Evolutionary conservation across 805 yeast species (phyloP).

Genomic region (Starmerella gropengiesseri): DNA sequence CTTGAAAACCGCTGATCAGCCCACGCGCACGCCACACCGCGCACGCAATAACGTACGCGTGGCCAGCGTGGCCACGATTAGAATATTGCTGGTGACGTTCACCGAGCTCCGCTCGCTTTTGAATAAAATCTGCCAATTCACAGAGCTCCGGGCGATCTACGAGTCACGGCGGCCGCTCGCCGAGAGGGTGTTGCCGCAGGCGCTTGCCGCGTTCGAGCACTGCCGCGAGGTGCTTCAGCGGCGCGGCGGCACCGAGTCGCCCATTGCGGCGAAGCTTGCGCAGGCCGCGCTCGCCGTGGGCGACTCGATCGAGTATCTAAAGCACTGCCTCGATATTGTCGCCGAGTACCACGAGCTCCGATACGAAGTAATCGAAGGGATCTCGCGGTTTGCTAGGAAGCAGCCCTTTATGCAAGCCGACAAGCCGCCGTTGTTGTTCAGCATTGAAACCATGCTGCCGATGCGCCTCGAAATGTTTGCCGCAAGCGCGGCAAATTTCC

Average conservation of each 20-base stretch:
- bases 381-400: background rate
- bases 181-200: constrained; percentile 7
- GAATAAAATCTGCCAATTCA: background rate
- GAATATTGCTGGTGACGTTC: constrained; percentile 9
- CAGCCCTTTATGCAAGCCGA: background rate
- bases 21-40: background rate
- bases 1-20: background rate
- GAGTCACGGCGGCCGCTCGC: constrained; percentile 1
- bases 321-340: constrained; percentile 2
- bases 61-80: constrained; percentile 11
- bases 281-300: constrained; percentile 7
- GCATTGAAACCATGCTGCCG: constrained; percentile 11
- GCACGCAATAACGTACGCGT: constrained; percentile 1
- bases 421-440: constrained; percentile 4
- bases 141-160: constrained; percentile 4
- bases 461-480: constrained; percentile 10
- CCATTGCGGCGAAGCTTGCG: constrained; percentile 13
- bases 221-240: constrained; percentile 6
- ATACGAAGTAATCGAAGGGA: constrained; percentile 7
- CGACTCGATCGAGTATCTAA: constrained; percentile 6
- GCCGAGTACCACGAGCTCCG: constrained; percentile 13
- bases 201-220: constrained; percentile 6
- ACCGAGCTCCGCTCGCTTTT: background rate
- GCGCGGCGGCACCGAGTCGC: constrained; percentile 13
- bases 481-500: background rate